A percentile compares a stretch with the other conserved stretches of the same genome.
Evolutionary conservation across 2,329 filamentous ascomycete genomes (phyloP).

Genomic region (Beauveria australis): DNA sequence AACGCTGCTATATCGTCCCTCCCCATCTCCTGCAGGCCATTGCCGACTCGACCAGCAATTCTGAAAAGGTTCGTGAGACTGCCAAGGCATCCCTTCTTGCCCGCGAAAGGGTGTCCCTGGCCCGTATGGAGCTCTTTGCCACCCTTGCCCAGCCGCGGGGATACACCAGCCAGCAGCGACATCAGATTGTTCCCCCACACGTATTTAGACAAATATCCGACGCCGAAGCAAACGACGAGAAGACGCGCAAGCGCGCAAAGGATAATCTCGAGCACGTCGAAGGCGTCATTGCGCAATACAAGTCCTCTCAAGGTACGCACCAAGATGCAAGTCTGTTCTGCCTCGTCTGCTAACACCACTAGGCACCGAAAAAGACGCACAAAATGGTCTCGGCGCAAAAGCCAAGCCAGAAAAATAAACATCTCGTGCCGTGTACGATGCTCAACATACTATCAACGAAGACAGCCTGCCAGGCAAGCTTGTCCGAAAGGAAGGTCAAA

Average conservation of each 20-base stretch:
- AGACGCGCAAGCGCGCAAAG: slow-evolving; percentile 28
- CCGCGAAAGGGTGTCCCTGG: slow-evolving; percentile 22
- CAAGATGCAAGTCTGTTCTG: no score
- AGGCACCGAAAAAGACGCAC: slow-evolving; percentile 12
- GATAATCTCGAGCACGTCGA: slow-evolving; percentile 32
- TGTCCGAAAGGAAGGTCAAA: slow-evolving; percentile 34
- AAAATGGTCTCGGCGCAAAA: background rate
- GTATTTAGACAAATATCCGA: slow-evolving; percentile 32
- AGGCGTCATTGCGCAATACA: slow-evolving; percentile 20
- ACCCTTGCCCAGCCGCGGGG: slow-evolving; percentile 26
- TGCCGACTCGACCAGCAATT: slow-evolving; percentile 29
- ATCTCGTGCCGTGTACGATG: slow-evolving; percentile 38
- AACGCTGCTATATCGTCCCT: slow-evolving; percentile 34
- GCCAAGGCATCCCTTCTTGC: slow-evolving; percentile 28
- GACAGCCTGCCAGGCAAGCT: slow-evolving; percentile 33
- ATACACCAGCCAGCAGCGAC: slow-evolving; percentile 12
- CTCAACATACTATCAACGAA: slow-evolving; percentile 29
- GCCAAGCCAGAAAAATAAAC: slow-evolving; percentile 18
- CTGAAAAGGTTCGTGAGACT: slow-evolving; percentile 26
- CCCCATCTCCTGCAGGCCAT: slow-evolving; percentile 38
- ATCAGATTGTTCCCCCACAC: slow-evolving; percentile 30
- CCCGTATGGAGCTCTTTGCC: slow-evolving; percentile 28
- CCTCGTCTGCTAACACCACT: slow-evolving; percentile 7
- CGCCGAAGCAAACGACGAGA: slow-evolving; percentile 29
- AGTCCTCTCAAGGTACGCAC: slow-evolving; percentile 20